These are phyloP conservation scores for Trypanosoma mega DNA, from an alignment of 208 protist species.

Conservation along the genomic window DNA sequence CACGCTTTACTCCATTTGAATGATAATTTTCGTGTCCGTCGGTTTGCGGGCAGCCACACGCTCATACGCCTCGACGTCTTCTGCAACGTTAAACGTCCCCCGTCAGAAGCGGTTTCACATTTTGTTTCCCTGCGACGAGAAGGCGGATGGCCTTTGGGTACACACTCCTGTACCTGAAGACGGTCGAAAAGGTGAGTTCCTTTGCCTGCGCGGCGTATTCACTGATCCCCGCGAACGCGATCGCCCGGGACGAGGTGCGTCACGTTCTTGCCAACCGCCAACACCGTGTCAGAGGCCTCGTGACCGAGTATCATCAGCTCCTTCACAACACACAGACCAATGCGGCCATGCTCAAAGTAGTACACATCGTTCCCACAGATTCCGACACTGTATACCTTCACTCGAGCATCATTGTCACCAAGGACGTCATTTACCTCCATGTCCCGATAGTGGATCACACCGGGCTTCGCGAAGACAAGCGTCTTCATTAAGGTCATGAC, in stretches of 20 bases:
- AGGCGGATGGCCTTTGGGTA: too few relatives aligned
- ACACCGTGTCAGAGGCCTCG: constrained; percentile 56
- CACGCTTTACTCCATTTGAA: too few relatives aligned
- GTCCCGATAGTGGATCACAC: constrained; percentile 38
- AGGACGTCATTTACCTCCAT: constrained; percentile 45
- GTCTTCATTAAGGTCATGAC: constrained; percentile 56
- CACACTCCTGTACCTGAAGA: too few relatives aligned
- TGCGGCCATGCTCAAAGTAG: constrained; percentile 62
- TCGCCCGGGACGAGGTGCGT: constrained; percentile 55
- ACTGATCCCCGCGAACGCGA: constrained; percentile 70
- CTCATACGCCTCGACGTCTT: too few relatives aligned
- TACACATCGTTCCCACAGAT: constrained; percentile 77
- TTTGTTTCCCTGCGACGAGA: too few relatives aligned
- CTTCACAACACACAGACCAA: constrained; percentile 51
- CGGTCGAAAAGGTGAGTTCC: constrained; percentile 55
- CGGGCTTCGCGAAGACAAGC: constrained; percentile 46
- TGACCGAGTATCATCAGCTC: constrained; percentile 71
- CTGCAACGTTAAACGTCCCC: too few relatives aligned
- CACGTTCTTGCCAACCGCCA: constrained; percentile 45
- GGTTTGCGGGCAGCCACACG: too few relatives aligned
- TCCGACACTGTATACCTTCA: constrained; percentile 58
- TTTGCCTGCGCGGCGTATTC: constrained; percentile 61
- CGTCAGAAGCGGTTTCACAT: too few relatives aligned
- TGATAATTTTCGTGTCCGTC: too few relatives aligned
- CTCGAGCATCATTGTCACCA: constrained; percentile 43